Base-by-base conservation (phyloP, 164 flowering plant species). In the Chloranthus sessilifolius region DNA sequence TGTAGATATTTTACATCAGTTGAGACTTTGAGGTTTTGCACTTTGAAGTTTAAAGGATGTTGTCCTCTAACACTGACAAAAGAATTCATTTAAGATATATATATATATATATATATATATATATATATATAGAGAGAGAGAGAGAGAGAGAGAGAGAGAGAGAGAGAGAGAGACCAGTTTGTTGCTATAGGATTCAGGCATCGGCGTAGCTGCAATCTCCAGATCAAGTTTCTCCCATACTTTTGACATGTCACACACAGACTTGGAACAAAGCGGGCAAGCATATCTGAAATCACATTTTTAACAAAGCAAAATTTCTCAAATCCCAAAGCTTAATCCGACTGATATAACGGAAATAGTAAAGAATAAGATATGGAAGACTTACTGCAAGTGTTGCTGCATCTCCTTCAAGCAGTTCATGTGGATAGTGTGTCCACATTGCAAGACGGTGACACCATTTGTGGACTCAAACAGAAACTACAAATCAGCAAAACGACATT, bases 351-450 rank as follows among this genome's bases (percentile, higher is more conserved):
- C 33, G 2, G 29, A 48, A 34, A 11, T n/a, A n/a, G 4, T 52
- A 4, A 9, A 31, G 34, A 9, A 45, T 16, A 34, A 9, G n/a
- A 40, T 5, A n/a, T 2, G 16, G 26, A 47, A 19, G 11, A 72
- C 96, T 85, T 62, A 91, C 98, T 85, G 95, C 55, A 46, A 63
- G 65, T 91, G 96, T 22, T 83, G 82, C 52, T 72, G 75, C 96
- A 91, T 91, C 66, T 88, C 96, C 59, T 83, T 76, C 69, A 91
- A 71, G 72, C 98, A 91, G 23, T 64, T 62, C 69, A 60, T 50
- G 62, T 91, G 98, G 40, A 91, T 91, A 7, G 98, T 85, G 65
- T 91, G 98, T 12, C 98, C 96, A 62, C 98, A 91, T 3, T 78
- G 95, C 67, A 91, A 15, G 20, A 76, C 81, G 9, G 72, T 68